Evolutionary conservation across 257 asterid genomes (phyloP).

Genomic region (Rehmannia glutinosa): DNA sequence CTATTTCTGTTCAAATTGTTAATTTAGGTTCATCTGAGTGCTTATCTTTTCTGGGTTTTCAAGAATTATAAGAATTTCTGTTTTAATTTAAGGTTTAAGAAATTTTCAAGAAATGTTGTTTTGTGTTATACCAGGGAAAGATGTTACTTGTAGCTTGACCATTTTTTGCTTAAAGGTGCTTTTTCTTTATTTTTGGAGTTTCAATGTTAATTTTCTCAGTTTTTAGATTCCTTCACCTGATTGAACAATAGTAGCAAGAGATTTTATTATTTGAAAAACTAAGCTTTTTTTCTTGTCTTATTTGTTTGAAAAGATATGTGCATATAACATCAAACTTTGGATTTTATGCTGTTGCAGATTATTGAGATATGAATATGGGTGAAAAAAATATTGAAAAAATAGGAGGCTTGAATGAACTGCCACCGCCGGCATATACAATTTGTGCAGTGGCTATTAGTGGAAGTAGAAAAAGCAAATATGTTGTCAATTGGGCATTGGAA

Average conservation of each 20-base stretch:
- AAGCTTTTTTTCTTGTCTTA: no score
- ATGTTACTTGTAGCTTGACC: no score
- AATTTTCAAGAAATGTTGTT: background rate
- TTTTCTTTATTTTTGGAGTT: no score
- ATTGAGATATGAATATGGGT: constrained; percentile 28
- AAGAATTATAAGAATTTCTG: constrained; percentile 6
- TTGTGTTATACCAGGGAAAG: no score
- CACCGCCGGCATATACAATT: constrained; percentile 29
- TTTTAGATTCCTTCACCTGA: no score
- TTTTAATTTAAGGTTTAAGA: background rate
- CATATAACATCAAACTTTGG: background rate
- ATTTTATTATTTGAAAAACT: no score
- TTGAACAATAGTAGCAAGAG: no score
- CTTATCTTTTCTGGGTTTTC: constrained; percentile 12
- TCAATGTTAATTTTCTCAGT: no score
- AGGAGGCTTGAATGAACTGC: constrained; percentile 30
- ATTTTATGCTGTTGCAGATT: constrained; percentile 11
- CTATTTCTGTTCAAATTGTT: background rate
- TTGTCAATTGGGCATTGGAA: constrained; percentile 84
- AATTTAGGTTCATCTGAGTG: background rate
- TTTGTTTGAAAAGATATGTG: background rate
- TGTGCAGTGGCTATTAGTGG: constrained; percentile 64
- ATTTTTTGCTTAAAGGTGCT: no score
- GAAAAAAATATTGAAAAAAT: constrained; percentile 18
- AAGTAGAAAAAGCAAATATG: constrained; percentile 48